Conservation (phyloP, 345 rosid genomes). For the Populus nigra region DNA sequence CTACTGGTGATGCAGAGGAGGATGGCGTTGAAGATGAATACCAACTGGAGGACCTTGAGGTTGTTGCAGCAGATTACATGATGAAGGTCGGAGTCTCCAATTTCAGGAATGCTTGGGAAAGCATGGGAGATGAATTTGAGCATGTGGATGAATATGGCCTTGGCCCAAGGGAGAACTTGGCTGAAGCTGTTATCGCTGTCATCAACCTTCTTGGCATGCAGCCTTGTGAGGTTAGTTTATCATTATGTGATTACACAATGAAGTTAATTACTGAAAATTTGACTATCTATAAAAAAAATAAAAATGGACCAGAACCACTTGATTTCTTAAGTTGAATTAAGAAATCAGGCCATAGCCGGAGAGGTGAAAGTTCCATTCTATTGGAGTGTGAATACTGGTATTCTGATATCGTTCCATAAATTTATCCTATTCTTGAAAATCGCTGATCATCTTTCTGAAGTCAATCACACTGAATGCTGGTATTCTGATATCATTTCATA, state of each 20-base stretch:
- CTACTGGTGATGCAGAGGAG: constrained; percentile 86
- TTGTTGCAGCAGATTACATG: constrained; percentile 89
- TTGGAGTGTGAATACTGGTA: background rate
- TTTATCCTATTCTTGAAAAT: background rate
- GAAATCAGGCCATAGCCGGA: background rate
- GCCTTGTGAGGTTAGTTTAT: constrained; percentile 81
- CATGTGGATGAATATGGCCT: constrained; percentile 96
- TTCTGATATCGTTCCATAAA: background rate
- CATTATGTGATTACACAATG: background rate
- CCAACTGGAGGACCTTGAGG: constrained; percentile 95
- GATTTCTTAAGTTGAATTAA: background rate
- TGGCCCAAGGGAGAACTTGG: constrained; percentile 85
- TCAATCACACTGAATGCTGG: background rate
- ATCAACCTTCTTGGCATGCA: constrained; percentile 97
- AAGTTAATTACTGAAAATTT: background rate
- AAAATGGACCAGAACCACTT: background rate
- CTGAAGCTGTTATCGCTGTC: constrained; percentile 84
- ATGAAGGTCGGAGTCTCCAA: constrained; percentile 80
- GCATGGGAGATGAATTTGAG: constrained; percentile 70
- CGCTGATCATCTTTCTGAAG: too few relatives aligned
- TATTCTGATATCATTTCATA: too few relatives aligned
- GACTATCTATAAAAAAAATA: background rate
- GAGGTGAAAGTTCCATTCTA: background rate
- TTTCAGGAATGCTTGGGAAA: constrained; percentile 98
- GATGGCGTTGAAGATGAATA: constrained; percentile 98